phyloP scores from a whole-genome alignment of 192 early-diverging fungal species.

The Coemansia pectinata region DNA sequence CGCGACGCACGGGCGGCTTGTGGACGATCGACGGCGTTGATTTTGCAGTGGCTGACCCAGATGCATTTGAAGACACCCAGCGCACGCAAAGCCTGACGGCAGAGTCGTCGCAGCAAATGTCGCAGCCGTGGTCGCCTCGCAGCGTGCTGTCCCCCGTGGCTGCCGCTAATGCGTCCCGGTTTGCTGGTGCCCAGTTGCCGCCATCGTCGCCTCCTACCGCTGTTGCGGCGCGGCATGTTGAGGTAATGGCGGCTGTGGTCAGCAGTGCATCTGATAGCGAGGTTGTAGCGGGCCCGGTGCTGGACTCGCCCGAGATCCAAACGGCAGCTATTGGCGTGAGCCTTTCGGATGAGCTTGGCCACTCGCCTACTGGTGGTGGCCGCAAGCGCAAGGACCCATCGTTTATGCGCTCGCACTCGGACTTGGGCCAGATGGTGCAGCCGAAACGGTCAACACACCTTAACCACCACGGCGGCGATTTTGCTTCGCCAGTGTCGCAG shows the following conservation, averaged over 20 bases:
- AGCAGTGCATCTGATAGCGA: slow-evolving; percentile 30
- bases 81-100: slow-evolving; percentile 46
- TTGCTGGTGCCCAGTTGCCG: slow-evolving; percentile 2
- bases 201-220: slow-evolving; percentile 16
- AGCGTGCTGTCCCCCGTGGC: slow-evolving; percentile 8
- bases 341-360: not conserved
- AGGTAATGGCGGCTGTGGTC: slow-evolving; percentile 2
- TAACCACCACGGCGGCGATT: not conserved
- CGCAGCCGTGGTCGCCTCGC: slow-evolving; percentile 17
- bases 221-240: slow-evolving; percentile 3
- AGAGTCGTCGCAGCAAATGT: slow-evolving; percentile 34
- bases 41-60: slow-evolving; percentile 45
- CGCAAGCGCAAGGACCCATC: slow-evolving; percentile 56
- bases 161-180: not conserved
- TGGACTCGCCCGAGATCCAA: not conserved
- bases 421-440: slow-evolving; percentile 33
- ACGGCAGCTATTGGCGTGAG: slow-evolving; percentile 13
- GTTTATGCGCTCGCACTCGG: slow-evolving; percentile 55
- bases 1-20: slow-evolving; percentile 17
- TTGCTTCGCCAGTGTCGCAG: not conserved
- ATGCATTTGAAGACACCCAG: slow-evolving; percentile 44
- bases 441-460: slow-evolving; percentile 39
- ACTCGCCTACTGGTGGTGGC: not conserved
- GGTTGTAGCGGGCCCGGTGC: not conserved
- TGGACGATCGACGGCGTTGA: slow-evolving; percentile 35